Conservation (phyloP, 305 asterid species). For the Rubia tinctorum region DNA sequence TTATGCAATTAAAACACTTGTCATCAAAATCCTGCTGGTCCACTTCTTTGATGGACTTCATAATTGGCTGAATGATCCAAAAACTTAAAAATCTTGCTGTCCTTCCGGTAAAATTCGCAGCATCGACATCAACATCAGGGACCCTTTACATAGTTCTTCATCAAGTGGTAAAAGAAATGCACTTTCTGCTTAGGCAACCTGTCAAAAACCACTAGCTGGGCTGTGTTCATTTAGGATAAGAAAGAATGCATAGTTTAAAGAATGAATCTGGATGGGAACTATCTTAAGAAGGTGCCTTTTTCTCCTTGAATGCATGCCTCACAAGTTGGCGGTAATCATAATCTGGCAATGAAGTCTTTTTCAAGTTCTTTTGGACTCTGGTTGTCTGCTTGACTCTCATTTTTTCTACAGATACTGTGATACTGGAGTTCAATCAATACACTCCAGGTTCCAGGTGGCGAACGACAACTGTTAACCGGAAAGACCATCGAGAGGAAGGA, state of each 20-base stretch:
- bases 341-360: neutral
- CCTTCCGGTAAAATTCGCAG: neutral
- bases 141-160: neutral
- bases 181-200: neutral
- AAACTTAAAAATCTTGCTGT: neutral
- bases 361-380: neutral
- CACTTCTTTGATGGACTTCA: neutral
- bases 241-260: neutral
- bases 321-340: neutral
- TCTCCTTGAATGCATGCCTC: neutral
- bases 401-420: slow-evolving; percentile 46
- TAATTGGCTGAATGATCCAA: neutral
- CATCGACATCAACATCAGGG: neutral
- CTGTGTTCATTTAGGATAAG: neutral
- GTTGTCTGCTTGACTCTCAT: slow-evolving; percentile 6
- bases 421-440: slow-evolving; percentile 81
- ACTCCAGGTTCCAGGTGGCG: slow-evolving; percentile 83
- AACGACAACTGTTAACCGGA: slow-evolving; percentile 45
- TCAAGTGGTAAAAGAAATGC: neutral
- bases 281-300: neutral
- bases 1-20: neutral
- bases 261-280: neutral
- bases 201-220: neutral
- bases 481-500: slow-evolving; percentile 77
- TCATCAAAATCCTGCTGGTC: neutral